Percentiles rank a stretch among this genome's conserved stretches.
phyloP scores from a whole-genome alignment of 2,329 filamentous ascomycete species.

The Fusarium staphyleae region DNA sequence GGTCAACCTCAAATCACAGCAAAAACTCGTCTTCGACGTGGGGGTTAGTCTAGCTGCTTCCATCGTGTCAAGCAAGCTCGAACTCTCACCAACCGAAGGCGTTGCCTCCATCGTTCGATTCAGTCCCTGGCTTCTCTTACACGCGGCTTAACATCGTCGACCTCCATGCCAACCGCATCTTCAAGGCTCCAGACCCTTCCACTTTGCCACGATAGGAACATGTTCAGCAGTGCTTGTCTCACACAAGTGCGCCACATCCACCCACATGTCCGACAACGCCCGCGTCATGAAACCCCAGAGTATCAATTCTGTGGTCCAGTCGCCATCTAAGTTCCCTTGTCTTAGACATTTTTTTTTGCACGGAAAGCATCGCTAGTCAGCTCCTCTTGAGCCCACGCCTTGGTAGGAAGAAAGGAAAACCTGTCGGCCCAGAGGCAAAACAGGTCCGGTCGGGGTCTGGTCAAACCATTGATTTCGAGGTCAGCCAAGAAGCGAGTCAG shows the following conservation, averaged over 20 bases:
- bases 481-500: conserved; percentile 13
- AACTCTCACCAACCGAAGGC: too few species aligned
- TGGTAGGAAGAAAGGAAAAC: conserved; percentile 11
- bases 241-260: conserved; percentile 34
- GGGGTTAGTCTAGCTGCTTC: too few species aligned
- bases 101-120: conserved; percentile 2
- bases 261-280: conserved; percentile 30
- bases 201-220: conserved; percentile 27
- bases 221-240: conserved; percentile 28
- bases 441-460: conserved; percentile 1
- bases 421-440: conserved; percentile 12
- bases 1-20: neutral
- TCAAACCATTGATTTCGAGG: conserved; percentile 17
- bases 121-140: neutral
- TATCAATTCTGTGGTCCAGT: conserved; percentile 4
- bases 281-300: conserved; percentile 35
- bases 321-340: conserved; percentile 25
- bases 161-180: conserved; percentile 13
- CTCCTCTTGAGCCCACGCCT: too few species aligned
- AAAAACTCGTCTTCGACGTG: too few species aligned
- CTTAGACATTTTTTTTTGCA: conserved; percentile 25
- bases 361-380: conserved; percentile 34
- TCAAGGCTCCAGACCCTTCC: conserved; percentile 28
- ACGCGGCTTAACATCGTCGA: conserved; percentile 9
- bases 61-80: too few species aligned